phyloP scores from a whole-genome alignment of 257 asterid species.

The Penstemon davidsonii region DNA sequence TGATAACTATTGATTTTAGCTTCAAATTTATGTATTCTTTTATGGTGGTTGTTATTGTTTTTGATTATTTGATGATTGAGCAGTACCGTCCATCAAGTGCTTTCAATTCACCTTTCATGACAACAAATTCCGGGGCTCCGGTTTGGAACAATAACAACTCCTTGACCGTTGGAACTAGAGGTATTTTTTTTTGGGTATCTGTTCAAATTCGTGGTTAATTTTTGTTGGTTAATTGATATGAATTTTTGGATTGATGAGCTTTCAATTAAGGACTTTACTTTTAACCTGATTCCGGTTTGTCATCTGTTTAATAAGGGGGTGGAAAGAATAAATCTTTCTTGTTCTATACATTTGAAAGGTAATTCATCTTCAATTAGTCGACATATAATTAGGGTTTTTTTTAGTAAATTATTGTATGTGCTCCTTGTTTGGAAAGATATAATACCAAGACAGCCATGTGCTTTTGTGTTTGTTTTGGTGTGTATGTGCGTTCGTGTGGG shows the following conservation, averaged over 20 bases:
- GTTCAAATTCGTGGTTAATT: no score
- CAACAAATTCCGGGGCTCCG: constrained; percentile 89
- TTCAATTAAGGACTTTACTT: no score
- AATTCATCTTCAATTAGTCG: not conserved
- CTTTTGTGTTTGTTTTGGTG: not conserved
- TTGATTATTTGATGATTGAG: constrained; percentile 24
- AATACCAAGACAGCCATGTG: not conserved
- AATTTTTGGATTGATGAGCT: no score
- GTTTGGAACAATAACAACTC: constrained; percentile 87
- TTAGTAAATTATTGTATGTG: not conserved
- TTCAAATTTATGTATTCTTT: constrained; percentile 21
- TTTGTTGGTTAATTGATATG: no score
- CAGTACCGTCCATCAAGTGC: constrained; percentile 91
- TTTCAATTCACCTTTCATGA: constrained; percentile 67
- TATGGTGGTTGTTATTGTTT: not conserved
- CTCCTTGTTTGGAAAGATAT: not conserved
- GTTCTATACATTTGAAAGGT: not conserved
- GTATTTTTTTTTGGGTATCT: constrained; percentile 27
- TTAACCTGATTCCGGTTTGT: no score
- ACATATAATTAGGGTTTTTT: not conserved
- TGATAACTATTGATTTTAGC: constrained; percentile 6
- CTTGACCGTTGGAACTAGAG: constrained; percentile 83
- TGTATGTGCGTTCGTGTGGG: no score
- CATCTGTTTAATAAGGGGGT: no score
- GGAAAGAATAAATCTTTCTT: not conserved